phyloP scores from a whole-genome alignment of 768 basidiomycete genomes.

The Kockovaella imperatae region DNA sequence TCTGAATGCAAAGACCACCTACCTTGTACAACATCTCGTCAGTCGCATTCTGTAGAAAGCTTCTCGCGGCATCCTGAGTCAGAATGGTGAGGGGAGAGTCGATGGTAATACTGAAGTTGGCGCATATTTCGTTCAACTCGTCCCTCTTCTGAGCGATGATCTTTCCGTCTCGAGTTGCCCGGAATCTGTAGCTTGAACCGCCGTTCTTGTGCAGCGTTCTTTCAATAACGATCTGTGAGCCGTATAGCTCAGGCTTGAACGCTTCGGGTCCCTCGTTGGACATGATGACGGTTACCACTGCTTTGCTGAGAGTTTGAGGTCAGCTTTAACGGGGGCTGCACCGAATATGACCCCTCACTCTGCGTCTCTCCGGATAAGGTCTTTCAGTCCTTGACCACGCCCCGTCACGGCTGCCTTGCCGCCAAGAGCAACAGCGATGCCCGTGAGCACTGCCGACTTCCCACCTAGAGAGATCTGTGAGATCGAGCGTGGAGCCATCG shows the following conservation, averaged over 20 bases:
- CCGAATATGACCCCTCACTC: conserved; percentile 49
- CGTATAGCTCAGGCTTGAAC: conserved; percentile 74
- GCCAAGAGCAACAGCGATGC: conserved; percentile 84
- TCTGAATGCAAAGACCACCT: conserved; percentile 14
- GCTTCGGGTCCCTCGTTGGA: conserved; percentile 90
- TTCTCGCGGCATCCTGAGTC: conserved; percentile 58
- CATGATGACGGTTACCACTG: conserved; percentile 70
- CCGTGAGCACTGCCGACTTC: conserved; percentile 88
- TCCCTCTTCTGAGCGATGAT: conserved; percentile 68
- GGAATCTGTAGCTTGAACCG: conserved; percentile 71
- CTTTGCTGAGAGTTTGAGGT: conserved; percentile 47
- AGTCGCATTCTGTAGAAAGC: conserved; percentile 76
- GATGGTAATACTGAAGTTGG: conserved; percentile 86
- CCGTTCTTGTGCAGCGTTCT: conserved; percentile 74
- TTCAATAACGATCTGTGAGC: conserved; percentile 73
- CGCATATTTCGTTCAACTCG: conserved; percentile 78
- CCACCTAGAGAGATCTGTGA: conserved; percentile 57
- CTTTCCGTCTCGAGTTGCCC: conserved; percentile 55
- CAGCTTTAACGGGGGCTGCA: not conserved
- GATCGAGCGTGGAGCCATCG: not conserved
- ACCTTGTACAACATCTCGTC: conserved; percentile 85
- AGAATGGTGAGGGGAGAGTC: conserved; percentile 71
- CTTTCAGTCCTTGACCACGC: conserved; percentile 72
- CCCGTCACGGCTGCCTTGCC: conserved; percentile 90
- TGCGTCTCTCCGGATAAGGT: conserved; percentile 77